Evolutionary conservation across 306 rosid species (phyloP).

Genomic region (Parietaria judaica): DNA sequence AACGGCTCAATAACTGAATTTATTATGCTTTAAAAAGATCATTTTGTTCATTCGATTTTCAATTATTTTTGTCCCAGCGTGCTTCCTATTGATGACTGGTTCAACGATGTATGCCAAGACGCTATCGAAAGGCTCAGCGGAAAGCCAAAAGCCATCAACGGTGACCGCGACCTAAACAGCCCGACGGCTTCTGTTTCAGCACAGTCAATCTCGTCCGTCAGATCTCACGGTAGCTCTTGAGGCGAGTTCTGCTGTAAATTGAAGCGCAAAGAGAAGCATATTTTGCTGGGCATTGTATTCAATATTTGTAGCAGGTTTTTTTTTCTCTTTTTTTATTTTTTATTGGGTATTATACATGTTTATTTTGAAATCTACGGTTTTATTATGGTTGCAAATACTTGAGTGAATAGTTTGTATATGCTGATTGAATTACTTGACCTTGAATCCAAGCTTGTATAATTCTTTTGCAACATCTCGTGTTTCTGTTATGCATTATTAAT

Average conservation of each 20-base stretch:
- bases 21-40: no score
- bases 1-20: no score
- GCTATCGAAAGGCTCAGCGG: constrained; percentile 85
- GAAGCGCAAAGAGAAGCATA: constrained; percentile 15
- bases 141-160: constrained; percentile 68
- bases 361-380: constrained; percentile 14
- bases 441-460: constrained; percentile 24
- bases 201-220: constrained; percentile 86
- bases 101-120: constrained; percentile 74
- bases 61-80: constrained; percentile 36
- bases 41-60: constrained; percentile 3
- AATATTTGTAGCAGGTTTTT: constrained; percentile 1
- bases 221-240: constrained; percentile 87
- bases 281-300: constrained; percentile 18
- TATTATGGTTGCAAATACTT: constrained; percentile 20
- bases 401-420: constrained; percentile 36
- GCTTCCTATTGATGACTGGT: constrained; percentile 95
- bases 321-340: neutral
- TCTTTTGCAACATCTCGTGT: constrained; percentile 15
- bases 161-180: constrained; percentile 79
- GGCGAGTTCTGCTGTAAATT: constrained; percentile 34
- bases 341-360: constrained; percentile 18
- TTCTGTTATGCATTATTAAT: no score
- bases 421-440: constrained; percentile 30
- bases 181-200: constrained; percentile 97